Evolutionary conservation across 768 basidiomycete species (phyloP).

Genomic region (Suillus plorans): DNA sequence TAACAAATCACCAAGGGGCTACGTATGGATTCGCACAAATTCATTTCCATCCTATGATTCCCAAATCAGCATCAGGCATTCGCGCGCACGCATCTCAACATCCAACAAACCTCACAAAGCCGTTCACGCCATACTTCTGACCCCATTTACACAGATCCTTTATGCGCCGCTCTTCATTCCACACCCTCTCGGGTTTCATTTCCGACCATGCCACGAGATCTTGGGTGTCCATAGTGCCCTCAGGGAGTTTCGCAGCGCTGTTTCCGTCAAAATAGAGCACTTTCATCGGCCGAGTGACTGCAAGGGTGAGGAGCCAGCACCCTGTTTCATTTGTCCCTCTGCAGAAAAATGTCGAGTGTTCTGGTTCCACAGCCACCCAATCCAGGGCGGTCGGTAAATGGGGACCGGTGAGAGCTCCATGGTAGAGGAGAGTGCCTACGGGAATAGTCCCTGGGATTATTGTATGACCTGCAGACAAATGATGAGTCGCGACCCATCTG

Average conservation of each 20-base stretch:
- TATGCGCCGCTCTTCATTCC: no score
- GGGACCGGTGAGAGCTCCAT: constrained; percentile 24
- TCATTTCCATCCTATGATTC: no score
- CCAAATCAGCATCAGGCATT: no score
- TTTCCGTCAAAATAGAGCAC: constrained; percentile 35
- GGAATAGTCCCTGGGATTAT: constrained; percentile 35
- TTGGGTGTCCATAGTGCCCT: constrained; percentile 36
- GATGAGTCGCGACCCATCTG: not conserved
- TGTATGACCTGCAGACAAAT: constrained; percentile 22
- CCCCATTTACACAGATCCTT: no score
- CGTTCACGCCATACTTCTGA: no score
- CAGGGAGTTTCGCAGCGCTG: constrained; percentile 28
- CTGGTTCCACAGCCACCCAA: constrained; percentile 37
- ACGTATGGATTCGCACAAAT: not conserved
- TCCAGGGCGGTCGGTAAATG: constrained; percentile 12
- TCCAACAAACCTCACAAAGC: no score
- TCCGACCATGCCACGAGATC: constrained; percentile 25
- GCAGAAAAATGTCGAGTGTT: constrained; percentile 39
- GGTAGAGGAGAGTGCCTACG: constrained; percentile 37
- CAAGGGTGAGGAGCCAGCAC: constrained; percentile 6
- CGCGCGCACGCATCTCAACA: no score
- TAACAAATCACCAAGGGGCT: no score
- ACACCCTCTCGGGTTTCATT: no score
- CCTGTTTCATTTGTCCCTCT: constrained; percentile 1
- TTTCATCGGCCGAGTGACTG: constrained; percentile 27